Evolutionary conservation across 371 early-diverging fungal species (phyloP).

Genomic region (Capniomyces stellatus): DNA sequence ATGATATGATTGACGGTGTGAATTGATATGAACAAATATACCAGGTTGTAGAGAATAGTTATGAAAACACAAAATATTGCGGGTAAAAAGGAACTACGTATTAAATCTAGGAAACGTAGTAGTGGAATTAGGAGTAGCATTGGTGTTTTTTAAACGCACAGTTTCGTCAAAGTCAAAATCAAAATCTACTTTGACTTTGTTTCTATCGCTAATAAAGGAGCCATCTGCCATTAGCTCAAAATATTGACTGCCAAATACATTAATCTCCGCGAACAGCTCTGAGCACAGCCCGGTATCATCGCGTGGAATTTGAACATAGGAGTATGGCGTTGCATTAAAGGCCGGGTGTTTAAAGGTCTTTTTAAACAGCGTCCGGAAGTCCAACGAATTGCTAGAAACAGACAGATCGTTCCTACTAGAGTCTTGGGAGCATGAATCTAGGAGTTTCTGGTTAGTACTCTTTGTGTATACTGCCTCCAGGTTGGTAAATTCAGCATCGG

Average conservation of each 20-base stretch:
- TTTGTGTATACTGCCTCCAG: too few species aligned
- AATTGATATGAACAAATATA: too few species aligned
- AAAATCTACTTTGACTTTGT: constrained; percentile 16
- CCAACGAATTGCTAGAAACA: background rate
- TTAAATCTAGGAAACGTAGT: too few species aligned
- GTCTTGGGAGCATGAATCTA: background rate
- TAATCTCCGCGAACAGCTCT: constrained; percentile 9
- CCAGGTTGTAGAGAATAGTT: too few species aligned
- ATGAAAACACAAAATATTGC: too few species aligned
- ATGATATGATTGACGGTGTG: too few species aligned
- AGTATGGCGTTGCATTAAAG: constrained; percentile 10
- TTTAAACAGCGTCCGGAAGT: constrained; percentile 5
- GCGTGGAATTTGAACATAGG: constrained; percentile 15
- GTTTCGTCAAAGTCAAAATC: too few species aligned
- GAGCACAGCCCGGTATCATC: constrained; percentile 14
- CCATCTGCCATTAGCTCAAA: constrained; percentile 9
- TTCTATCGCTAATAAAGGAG: constrained; percentile 12
- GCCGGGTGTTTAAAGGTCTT: constrained; percentile 20
- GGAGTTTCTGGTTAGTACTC: background rate
- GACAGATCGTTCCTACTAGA: constrained; percentile 5
- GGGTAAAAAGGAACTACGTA: too few species aligned
- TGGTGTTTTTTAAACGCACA: too few species aligned
- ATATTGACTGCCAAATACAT: constrained; percentile 5
- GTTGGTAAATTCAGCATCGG: too few species aligned
- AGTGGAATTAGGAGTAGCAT: too few species aligned